These are phyloP conservation scores for Fraxinus xanthoxyloides DNA, from an alignment of 305 asterid species.

Conservation along the genomic window DNA sequence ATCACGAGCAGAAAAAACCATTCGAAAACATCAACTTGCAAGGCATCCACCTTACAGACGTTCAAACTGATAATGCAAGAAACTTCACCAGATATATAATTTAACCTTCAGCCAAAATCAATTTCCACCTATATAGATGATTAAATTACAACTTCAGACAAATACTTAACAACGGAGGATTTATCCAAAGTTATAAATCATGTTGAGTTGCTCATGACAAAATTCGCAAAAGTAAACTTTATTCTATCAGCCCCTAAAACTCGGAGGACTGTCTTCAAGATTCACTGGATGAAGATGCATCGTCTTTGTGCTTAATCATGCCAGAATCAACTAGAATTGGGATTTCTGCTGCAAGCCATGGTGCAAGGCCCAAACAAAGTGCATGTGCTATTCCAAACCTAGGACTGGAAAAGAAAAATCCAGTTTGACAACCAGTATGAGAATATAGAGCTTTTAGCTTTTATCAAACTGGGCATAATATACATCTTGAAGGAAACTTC, in stretches of 20 bases:
- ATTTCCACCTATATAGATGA: not conserved
- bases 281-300: conserved; percentile 33
- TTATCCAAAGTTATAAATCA: not conserved
- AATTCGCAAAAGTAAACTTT: not conserved
- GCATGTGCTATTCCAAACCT: conserved; percentile 57
- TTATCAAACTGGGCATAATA: not conserved
- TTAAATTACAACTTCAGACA: not conserved
- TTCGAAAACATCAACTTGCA: not conserved
- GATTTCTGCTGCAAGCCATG: conserved; percentile 58
- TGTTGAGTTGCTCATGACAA: not conserved
- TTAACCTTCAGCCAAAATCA: not conserved
- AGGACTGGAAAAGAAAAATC: conserved; percentile 34
- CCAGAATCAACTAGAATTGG: conserved; percentile 51
- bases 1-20: not conserved
- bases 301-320: conserved; percentile 51
- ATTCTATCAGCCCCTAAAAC: not conserved
- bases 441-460: not conserved
- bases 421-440: not conserved
- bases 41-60: not conserved
- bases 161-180: not conserved
- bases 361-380: conserved; percentile 51
- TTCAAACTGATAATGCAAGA: not conserved
- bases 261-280: not conserved
- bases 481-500: not conserved
- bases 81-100: not conserved